Base-by-base conservation (phyloP, 805 yeast species). In the Saccharomyces eubayanus region DNA sequence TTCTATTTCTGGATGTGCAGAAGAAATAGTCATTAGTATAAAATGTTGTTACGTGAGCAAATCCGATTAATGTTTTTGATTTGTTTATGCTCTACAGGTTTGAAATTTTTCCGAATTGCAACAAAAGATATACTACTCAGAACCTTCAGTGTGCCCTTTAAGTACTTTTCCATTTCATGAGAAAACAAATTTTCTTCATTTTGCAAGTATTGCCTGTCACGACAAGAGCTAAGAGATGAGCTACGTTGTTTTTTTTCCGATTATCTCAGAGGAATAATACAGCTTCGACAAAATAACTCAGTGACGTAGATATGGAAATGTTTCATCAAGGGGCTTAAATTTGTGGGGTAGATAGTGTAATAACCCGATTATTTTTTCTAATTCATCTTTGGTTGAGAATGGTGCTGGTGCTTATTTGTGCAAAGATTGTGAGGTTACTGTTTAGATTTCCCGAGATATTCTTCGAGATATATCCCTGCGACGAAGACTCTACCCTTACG, bases 1-100 rank as follows among this genome's bases (percentile, higher is more conserved):
- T 24, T 47, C 43, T 16, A 51, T 51, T 41, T 52, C 55, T 12
- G 56, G 65, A 51, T 53, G 56, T 29, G 21, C 40, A 5, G 56
- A 31, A 10, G 46, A n/a, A 10, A 16, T 51, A 2, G 51, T 10
- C 54, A 52, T 52, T 28, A 28, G n/a, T 31, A 31, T 31, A 12
- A 12, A 31, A 31, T 31, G 12, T 12, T 11, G 1, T 36, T 36
- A 36, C 41, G 41, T 36, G 8, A n/a, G 41, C 5, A 36, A 36
- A n/a, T n/a, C 10, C n/a, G 6, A 36, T 36, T 36, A n/a, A 5
- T 36, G 10, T 36, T 21, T 31, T 31, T 36, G 41, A 36, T 36
- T 36, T 36, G n/a, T 10, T 36, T 36, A 36, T 36, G 36, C 16
- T 31, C 36, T 12, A 12, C 6, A 6, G 12, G n/a, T 31, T 31